Percentiles rank a stretch among this genome's conserved stretches.
Conservation (phyloP, 2,329 filamentous ascomycete genomes). For the Apiospora sp. region DNA sequence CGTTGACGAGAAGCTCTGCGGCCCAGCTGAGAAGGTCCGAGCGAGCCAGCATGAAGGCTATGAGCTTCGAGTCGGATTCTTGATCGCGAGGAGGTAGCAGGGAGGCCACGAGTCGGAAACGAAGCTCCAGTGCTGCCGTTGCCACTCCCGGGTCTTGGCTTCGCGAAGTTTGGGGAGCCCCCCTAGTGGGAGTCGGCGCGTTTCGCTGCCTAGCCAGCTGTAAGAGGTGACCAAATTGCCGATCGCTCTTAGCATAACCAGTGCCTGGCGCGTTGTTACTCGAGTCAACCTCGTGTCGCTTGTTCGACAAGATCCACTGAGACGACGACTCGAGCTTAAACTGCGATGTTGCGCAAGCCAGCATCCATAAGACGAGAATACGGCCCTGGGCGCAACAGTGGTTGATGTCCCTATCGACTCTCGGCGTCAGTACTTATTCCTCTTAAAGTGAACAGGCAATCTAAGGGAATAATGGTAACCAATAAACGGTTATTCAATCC, state of each 20-base stretch:
- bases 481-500: too few species aligned
- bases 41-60: conserved; percentile 29
- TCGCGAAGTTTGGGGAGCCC: background rate
- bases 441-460: too few species aligned
- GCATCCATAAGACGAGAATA: conserved; percentile 22
- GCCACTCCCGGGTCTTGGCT: background rate
- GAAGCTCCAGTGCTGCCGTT: conserved; percentile 27
- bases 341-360: conserved; percentile 16
- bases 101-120: conserved; percentile 32
- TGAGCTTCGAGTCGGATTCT: background rate
- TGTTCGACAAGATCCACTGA: background rate
- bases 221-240: too few species aligned
- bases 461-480: too few species aligned
- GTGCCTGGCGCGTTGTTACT: background rate
- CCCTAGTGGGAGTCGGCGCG: background rate
- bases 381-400: conserved; percentile 23
- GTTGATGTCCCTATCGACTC: background rate
- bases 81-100: conserved; percentile 29
- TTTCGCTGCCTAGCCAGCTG: background rate
- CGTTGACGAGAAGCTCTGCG: conserved; percentile 31
- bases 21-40: conserved; percentile 33
- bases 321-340: background rate
- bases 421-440: too few species aligned
- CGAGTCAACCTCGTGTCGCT: background rate
- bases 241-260: background rate